Base-by-base conservation (phyloP, 768 basidiomycete species). In the Tephrocybe sp. region DNA sequence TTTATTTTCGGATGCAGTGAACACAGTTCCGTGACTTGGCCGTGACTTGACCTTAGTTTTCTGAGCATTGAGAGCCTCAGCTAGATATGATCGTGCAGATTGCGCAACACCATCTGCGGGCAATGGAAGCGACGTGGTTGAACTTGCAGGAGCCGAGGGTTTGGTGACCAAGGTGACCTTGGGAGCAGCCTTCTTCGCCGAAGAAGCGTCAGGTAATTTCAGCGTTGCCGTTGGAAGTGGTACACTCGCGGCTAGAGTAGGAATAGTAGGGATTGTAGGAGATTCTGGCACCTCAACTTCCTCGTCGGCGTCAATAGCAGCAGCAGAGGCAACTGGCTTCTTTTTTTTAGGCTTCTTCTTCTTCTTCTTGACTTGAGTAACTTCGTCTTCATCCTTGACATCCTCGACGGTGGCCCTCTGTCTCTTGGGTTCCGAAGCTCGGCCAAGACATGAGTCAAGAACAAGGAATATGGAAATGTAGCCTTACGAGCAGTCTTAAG, bases 301-400 rank as follows among this genome's bases (percentile, higher is more conserved):
- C 6, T 58, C 59, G 40, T 60, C 59, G 11, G 47, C 56, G 7
- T 55, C 53, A 7, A 59, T 57, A 41, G 62, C 48, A 31, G 59
- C 62, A 14, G 45, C 56, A 32, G 67, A 43, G 4, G 67, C 53
- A 3, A 66, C 51, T 16, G 69, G 78, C 65, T 80, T 83, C 67
- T 85, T 88, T 64, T 88, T 90, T 72, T 85, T 89, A 17, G 77
- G 69, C 58, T 87, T 88, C 68, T 85, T 86, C 65, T 89, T 62
- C 62, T 89, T 88, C 40, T 73, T 67, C 1, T 65, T 42, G 2
- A 70, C 59, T 0, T 63, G 41, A 23, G 60, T 48, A 1, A 65
- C 68, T 4, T 76, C 77, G 31, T 81, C 85, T 61, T 86, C 87
- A 43, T 89, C 89, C 44, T 87, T 85, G 0, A 80, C 84, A 36